phyloP scores from a whole-genome alignment of 179 eudicot genomes.

The Actinidia arguta region DNA sequence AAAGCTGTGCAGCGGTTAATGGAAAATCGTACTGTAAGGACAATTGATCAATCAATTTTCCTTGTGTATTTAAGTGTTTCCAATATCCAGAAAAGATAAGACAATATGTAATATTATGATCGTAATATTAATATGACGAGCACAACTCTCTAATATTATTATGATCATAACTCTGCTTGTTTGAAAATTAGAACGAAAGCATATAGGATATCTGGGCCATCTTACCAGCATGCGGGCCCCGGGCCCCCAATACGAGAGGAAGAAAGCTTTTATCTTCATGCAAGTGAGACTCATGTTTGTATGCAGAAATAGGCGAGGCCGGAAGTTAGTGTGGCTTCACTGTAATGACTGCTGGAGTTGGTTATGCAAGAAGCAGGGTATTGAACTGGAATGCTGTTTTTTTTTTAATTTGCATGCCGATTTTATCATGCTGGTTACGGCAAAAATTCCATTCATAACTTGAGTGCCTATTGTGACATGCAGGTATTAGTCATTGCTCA shows the following conservation, averaged over 20 bases:
- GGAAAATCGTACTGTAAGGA: constrained; percentile 83
- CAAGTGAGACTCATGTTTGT: background rate
- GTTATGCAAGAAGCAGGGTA: background rate
- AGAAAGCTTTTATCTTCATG: background rate
- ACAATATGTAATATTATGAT: background rate
- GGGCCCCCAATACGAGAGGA: background rate
- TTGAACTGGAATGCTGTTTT: background rate
- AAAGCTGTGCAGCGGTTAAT: constrained; percentile 85
- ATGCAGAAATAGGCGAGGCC: background rate
- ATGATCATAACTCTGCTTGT: background rate
- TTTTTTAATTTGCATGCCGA: too few species aligned
- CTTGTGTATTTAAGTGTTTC: background rate
- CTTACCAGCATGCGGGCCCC: background rate
- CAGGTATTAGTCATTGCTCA: constrained; percentile 92
- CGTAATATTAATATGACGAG: too few species aligned
- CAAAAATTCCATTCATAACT: background rate
- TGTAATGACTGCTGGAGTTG: background rate
- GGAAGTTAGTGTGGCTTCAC: background rate
- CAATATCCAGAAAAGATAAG: background rate
- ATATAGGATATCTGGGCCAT: too few species aligned
- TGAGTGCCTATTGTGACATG: constrained; percentile 12
- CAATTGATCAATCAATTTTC: background rate
- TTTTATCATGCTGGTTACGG: too few species aligned
- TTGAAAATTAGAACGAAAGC: constrained; percentile 2
- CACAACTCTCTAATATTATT: background rate